phyloP scores from a whole-genome alignment of 1,139 yeast species.

The Yamadazyma aaseri region DNA sequence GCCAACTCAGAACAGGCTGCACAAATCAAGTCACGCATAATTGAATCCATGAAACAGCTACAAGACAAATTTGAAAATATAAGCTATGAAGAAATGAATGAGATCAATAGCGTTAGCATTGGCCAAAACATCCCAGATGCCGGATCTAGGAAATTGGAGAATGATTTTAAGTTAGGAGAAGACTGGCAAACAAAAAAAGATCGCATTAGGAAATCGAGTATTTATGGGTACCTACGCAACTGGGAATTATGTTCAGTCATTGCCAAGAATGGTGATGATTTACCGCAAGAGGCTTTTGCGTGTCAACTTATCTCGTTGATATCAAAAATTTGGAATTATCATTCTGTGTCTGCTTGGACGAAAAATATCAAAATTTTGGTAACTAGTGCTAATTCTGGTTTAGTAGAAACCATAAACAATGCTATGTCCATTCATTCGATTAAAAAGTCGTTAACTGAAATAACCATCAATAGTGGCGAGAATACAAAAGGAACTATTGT shows the following conservation, averaged over 20 bases:
- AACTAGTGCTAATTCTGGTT: conserved; percentile 86
- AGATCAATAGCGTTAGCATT: conserved; percentile 32
- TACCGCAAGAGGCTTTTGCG: conserved; percentile 97
- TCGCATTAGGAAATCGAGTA: conserved; percentile 73
- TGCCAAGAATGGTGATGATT: conserved; percentile 92
- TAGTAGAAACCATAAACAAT: conserved; percentile 93
- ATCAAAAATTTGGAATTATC: conserved; percentile 76
- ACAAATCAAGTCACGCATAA: conserved; percentile 72
- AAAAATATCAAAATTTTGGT: conserved; percentile 88
- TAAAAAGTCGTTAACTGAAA: conserved; percentile 82
- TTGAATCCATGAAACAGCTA: conserved; percentile 84
- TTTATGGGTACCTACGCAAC: conserved; percentile 79
- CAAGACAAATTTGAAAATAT: conserved; percentile 60
- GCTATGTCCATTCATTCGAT: conserved; percentile 92
- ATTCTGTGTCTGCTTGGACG: conserved; percentile 77
- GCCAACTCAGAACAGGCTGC: conserved; percentile 71
- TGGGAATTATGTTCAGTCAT: conserved; percentile 97
- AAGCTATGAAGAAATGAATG: conserved; percentile 48
- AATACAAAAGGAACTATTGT: conserved; percentile 68
- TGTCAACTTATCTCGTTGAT: conserved; percentile 88
- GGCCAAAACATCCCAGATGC: conserved; percentile 42
- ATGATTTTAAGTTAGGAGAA: conserved; percentile 89
- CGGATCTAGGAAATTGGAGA: conserved; percentile 87
- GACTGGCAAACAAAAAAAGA: conserved; percentile 86
- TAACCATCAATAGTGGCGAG: conserved; percentile 64